These are phyloP conservation scores for Lactifluus subvellereus DNA, from an alignment of 768 basidiomycete genomes.

Conservation along the genomic window DNA sequence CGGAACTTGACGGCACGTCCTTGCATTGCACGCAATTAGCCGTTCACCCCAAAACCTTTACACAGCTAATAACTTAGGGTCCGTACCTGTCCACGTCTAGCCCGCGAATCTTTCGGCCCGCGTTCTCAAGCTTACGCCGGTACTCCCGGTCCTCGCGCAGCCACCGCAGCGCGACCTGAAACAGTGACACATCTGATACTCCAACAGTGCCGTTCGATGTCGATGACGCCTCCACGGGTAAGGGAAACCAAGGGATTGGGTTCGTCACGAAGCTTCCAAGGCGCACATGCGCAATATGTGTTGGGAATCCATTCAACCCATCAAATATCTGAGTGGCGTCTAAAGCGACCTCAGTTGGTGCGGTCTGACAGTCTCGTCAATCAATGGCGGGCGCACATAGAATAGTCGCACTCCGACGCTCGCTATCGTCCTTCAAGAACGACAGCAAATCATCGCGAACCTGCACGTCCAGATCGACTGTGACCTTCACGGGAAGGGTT, in stretches of 20 bases:
- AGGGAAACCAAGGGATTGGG: conserved; percentile 68
- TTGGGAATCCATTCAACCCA: conserved; percentile 86
- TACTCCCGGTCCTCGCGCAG: conserved; percentile 74
- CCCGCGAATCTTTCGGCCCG: conserved; percentile 58
- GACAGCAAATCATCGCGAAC: conserved; percentile 87
- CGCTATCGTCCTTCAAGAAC: conserved; percentile 82
- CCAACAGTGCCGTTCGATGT: conserved; percentile 24
- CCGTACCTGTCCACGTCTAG: conserved; percentile 49
- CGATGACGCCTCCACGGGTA: conserved; percentile 19
- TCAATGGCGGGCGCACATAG: conserved; percentile 51
- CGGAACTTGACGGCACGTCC: conserved; percentile 66
- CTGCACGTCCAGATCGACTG: conserved; percentile 94
- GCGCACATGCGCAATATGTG: conserved; percentile 88
- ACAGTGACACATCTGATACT: conserved; percentile 40
- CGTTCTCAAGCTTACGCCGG: conserved; percentile 51
- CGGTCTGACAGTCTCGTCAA: neutral
- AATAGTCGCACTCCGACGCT: conserved; percentile 76
- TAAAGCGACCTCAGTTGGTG: conserved; percentile 29
- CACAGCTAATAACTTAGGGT: conserved; percentile 3
- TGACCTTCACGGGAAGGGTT: conserved; percentile 52
- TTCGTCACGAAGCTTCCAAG: conserved; percentile 66
- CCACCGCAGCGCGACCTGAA: conserved; percentile 80
- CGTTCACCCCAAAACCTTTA: conserved; percentile 1
- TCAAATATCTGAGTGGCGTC: conserved; percentile 98
- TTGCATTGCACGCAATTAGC: conserved; percentile 27